Percentiles rank a stretch among this genome's conserved stretches.
Evolutionary conservation across 441 rosid species (phyloP).

Genomic region (Croton setiger): DNA sequence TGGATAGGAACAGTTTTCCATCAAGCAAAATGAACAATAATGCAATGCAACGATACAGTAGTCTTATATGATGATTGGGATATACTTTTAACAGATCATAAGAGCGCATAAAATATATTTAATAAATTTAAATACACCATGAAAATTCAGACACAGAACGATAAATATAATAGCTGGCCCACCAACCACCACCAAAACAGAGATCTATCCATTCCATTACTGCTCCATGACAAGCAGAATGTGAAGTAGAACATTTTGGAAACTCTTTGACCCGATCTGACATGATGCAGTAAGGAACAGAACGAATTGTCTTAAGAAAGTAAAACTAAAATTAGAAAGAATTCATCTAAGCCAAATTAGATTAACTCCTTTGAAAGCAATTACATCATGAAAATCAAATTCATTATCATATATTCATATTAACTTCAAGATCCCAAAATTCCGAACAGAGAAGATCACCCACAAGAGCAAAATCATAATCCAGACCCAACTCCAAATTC

Average conservation of each 20-base stretch:
- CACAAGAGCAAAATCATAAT: not conserved
- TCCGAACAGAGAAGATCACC: conserved; percentile 19
- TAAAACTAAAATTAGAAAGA: not conserved
- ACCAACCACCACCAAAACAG: conserved; percentile 10
- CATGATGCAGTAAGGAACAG: not conserved
- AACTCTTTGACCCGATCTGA: not conserved
- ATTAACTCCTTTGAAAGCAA: not conserved
- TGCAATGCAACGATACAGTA: not conserved
- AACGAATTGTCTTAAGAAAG: conserved; percentile 9
- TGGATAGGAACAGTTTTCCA: not conserved
- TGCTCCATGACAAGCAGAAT: conserved; percentile 1
- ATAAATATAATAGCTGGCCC: conserved; percentile 9
- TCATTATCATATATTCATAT: not conserved
- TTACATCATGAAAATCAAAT: not conserved
- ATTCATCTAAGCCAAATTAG: not conserved
- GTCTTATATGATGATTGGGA: not conserved
- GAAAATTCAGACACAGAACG: not conserved
- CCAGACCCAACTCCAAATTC: conserved; percentile 14
- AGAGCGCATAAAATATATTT: not conserved
- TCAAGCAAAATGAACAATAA: not conserved
- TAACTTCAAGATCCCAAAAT: conserved; percentile 13
- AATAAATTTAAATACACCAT: not conserved
- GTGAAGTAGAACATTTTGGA: no score
- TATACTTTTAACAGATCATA: not conserved
- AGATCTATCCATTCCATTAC: not conserved